Evolutionary conservation across 148 eudicot species (phyloP).

Genomic region (Rhododendron ovatum): DNA sequence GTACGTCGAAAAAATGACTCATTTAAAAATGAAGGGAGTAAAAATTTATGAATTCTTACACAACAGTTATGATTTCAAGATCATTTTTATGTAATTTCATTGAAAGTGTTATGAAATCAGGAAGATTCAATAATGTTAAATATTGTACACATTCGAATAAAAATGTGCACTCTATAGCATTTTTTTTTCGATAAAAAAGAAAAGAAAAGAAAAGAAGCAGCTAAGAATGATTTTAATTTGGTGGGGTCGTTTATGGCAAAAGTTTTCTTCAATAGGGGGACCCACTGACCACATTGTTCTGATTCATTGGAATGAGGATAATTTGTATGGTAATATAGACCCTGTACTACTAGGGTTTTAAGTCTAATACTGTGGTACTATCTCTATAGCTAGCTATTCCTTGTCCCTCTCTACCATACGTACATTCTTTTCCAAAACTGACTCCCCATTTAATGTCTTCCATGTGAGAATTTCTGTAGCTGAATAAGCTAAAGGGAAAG

Average conservation of each 20-base stretch:
- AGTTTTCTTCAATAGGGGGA: not conserved
- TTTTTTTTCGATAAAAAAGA: too few relatives aligned
- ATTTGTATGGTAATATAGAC: not conserved
- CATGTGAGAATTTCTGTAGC: not conserved
- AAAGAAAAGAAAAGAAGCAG: not conserved
- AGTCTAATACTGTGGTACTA: not conserved
- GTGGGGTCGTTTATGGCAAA: not conserved
- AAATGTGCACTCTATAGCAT: too few relatives aligned
- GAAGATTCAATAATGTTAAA: too few relatives aligned
- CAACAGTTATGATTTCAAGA: not conserved
- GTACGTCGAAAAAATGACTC: too few relatives aligned
- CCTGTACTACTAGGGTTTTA: not conserved
- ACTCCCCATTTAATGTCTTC: not conserved
- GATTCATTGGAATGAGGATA: conserved; percentile 21
- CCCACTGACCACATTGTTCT: conserved; percentile 10
- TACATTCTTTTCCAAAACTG: conserved; percentile 14
- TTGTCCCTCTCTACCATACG: not conserved
- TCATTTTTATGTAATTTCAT: not conserved
- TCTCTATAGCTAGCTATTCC: not conserved
- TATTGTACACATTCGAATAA: not conserved
- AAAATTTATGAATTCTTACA: too few relatives aligned
- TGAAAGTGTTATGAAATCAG: too few relatives aligned
- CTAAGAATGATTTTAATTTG: not conserved
- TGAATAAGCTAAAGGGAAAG: not conserved
- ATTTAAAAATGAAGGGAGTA: too few relatives aligned